Base-by-base conservation (phyloP, 345 rosid genomes). In the Dimocarpus longan region DNA sequence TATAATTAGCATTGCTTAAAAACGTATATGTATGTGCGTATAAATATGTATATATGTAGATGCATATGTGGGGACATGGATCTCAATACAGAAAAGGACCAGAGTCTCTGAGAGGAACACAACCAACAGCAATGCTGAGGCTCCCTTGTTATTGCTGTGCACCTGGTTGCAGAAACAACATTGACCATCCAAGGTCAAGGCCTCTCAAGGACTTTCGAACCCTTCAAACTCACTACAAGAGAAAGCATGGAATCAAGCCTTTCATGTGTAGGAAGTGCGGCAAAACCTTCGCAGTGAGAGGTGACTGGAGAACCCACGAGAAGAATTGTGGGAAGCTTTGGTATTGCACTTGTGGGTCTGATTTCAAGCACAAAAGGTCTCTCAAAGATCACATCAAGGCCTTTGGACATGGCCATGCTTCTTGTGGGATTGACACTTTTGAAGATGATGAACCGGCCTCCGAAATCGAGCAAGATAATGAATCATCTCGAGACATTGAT, bases 61-160 rank as follows among this genome's bases (percentile, higher is more conserved):
- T 96, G 99, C 99, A 96, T 84, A 96, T 96, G 99, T 96, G 99
- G 99, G 99, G 99, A 73, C 99, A 96, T 76, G 99, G 99, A 46
- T 94, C 99, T 62, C 97, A 96, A 80, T 96, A 96, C 84, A 83
- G 98, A 76, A 96, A 91, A 84, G 99, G 99, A 26, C 97, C 99
- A 5, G 99, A 95, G 76, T 93, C 98, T 1, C 87, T 96, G 15
- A 87, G 94, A 69, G 99, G 99, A 74, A 93, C 98, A 40, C 99
- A 94, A 46, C 99, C 99, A 62, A 91, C 98, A 5, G 99, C 93
- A 21, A 96, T 94, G 99, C 90, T 96, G 39, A 89, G 90, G 86
- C 87, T 96, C 1, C 97, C 99, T 4, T 96, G 99, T 82, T 96
- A 93, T 73, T 96, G 99, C 79, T 96, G 99, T 73, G 90, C 97